Base-by-base conservation (phyloP, 805 yeast genomes). In the Zygoascus flipseniorum region DNA sequence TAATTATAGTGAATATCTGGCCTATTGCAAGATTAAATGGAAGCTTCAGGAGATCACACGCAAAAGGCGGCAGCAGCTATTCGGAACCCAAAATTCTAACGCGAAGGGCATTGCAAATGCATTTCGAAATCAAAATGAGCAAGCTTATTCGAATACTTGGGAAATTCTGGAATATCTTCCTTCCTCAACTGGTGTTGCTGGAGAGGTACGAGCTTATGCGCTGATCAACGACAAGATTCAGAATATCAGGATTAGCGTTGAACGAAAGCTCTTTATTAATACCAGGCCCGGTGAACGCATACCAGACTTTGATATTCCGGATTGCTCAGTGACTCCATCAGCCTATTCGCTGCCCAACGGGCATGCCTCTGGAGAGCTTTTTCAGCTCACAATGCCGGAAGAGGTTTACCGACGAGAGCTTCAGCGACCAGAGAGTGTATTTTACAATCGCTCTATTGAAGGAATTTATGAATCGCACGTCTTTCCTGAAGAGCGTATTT, bases 21-120 rank as follows among this genome's bases (percentile, higher is more conserved):
- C 71, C 31, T 86, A 86, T 62, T 92, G 86, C 68, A 89, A 92
- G 67, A 76, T 81, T n/a, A 87, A 87, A 64, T 93, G 99, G 99
- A 79, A 72, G 48, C 72, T 81, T 11, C 95, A 89, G 65, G 76
- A 78, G n/a, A 79, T 79, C 56, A 85, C 84, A 55, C 77, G 89
- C 60, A 77, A 76, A 52, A 79, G 95, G 62, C 77, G 97, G 63
- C 76, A 76, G 52, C 83, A 81, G 58, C 68, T 95, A 26, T 92
- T 93, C 73, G 99, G 99, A 39, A 72, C 77, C 6, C 18, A 26
- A 26, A 18, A n/a, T 5, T 69, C 75, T 1, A 78, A 73, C 28
- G 65, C 81, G 2, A 71, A 82, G 1, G 45, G 56, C 5, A 53
- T 54, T 19, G 66, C 77, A 0, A 26, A 23, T 11, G 16, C 45